Base-by-base conservation (phyloP, 305 asterid species). In the Nicotiana rustica region DNA sequence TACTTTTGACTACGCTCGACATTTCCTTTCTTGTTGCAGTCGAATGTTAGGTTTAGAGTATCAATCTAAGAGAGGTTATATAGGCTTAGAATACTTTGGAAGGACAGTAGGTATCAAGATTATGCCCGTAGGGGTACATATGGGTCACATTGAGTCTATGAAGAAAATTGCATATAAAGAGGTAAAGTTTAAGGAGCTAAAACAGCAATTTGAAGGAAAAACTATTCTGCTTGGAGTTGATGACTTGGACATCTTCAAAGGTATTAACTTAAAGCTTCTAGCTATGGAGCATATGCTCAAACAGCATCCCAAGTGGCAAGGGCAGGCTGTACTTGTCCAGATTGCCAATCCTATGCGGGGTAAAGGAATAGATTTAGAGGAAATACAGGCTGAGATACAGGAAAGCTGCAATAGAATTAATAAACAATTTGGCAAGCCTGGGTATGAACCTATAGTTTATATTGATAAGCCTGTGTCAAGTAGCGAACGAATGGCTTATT, bases 1-100 rank as follows among this genome's bases (percentile, higher is more conserved):
- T 88, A 95, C 98, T 82, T 95, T 95, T 66, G 98, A 94, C 86
- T 94, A 93, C 87, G 98, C 98, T 61, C 92, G 98, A 0, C 98
- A 94, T 89, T 94, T 94, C 82, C 94, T 94, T 56, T 95, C 97
- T 38, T 95, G 98, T 80, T 95, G 98, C 86, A 95, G 98, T 86
- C 93, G 98, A 81, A 92, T 95, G 98, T 79, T 95, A 90, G 98
- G 98, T 77, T 90, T 95, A 90, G 98, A 93, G 81, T 95, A 95
- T 87, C 93, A 88, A 83, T 95, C 98, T 3, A 95, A 93, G 86
- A 91, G 98, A 90, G 98, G 98, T 38, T 95, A 95, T 86, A 92
- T 95, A 79, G 98, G 98, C 33, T 82, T 95, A 90, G 98, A 95
- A 35, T 95, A 95, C 87, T 95, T 84, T 83, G 98, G 98, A 38